Evolutionary conservation across 2,329 filamentous ascomycete species (phyloP).

Genomic region (Cytospora paraplurivora): DNA sequence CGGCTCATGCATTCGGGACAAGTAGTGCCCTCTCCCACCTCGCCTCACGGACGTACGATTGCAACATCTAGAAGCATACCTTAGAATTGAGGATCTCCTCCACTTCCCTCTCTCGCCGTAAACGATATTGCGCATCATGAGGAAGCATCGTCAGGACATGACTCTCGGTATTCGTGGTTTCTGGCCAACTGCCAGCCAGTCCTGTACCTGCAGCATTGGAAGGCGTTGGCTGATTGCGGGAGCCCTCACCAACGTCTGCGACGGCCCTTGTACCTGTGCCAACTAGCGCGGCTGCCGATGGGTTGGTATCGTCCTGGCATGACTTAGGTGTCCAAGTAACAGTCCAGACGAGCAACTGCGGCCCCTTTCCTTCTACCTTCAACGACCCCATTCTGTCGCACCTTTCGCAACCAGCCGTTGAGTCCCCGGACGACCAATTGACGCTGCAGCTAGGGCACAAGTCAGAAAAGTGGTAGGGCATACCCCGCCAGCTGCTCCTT

Average conservation of each 20-base stretch:
- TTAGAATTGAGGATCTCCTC: background rate
- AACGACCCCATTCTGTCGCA: slow-evolving; percentile 3
- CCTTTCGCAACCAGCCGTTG: background rate
- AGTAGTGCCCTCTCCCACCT: background rate
- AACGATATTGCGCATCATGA: slow-evolving; percentile 1
- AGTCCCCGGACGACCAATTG: background rate
- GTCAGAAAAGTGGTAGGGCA: slow-evolving; percentile 6
- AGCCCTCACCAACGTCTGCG: background rate
- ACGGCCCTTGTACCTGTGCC: no score
- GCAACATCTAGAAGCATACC: slow-evolving; percentile 4
- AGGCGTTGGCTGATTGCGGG: background rate
- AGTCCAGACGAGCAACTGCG: slow-evolving; percentile 15
- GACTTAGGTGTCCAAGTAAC: slow-evolving; percentile 8
- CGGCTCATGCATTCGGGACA: background rate
- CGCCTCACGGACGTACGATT: background rate
- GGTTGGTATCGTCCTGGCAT: no score
- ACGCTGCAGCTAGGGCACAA: background rate
- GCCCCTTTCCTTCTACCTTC: slow-evolving; percentile 2
- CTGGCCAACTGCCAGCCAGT: background rate
- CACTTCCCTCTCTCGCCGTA: background rate
- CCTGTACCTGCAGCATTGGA: background rate
- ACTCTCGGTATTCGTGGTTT: background rate
- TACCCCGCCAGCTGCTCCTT: slow-evolving; percentile 11
- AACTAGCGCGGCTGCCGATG: background rate
- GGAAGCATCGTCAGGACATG: slow-evolving; percentile 1